Evolutionary conservation across 2,329 filamentous ascomycete genomes (phyloP), one percentile per base, ranked within the genome.

Genomic region (Monosporascus ibericus): DNA sequence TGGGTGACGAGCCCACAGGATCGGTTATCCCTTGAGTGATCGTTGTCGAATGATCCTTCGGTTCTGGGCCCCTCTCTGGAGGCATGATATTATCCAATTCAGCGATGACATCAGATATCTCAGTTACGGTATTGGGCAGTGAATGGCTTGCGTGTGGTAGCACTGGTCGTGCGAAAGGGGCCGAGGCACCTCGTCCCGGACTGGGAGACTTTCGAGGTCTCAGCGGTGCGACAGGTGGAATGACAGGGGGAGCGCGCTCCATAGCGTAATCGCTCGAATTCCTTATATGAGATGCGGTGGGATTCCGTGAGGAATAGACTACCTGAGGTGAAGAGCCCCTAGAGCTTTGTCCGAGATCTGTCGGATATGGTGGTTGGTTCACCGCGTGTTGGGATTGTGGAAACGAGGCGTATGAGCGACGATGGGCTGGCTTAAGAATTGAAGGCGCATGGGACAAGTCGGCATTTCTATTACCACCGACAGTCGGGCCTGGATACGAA

Each of bases 61-160:
- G 47, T 4, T 49, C 37, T n/a, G 9, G 36, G 14, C n/a, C 34
- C 3, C 1, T 18, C 22, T 25, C 40, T 8, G 1, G 40, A 3
- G 42, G 22, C 18, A 50, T 44, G 20, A n/a, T 30, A 7, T 34
- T 55, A 18, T 51, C 50, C 24, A 59, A 50, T 27, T 47, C 49
- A 18, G 57, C 59, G 11, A 59, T 59, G 42, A 53, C 52, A 46
- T 57, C 56, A 17, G 52, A 56, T 44, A 60, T 56, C n/a, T 56
- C 46, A 27, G 56, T 52, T 44, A 48, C 37, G 11, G 52, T 44
- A 2, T 22, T 24, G 17, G 42, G 25, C 7, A 39, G 38, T 15
- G 52, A 30, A n/a, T 36, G 18, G 17, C 11, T 48, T 5, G 46
- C 18, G 18, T 52, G 52, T n/a, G 25, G 27, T 37, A 52, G 51